A percentile compares a stretch with the other conserved stretches of the same genome.
phyloP scores from a whole-genome alignment of 495 filamentous ascomycete species.

The Aspergillus biplanus region DNA sequence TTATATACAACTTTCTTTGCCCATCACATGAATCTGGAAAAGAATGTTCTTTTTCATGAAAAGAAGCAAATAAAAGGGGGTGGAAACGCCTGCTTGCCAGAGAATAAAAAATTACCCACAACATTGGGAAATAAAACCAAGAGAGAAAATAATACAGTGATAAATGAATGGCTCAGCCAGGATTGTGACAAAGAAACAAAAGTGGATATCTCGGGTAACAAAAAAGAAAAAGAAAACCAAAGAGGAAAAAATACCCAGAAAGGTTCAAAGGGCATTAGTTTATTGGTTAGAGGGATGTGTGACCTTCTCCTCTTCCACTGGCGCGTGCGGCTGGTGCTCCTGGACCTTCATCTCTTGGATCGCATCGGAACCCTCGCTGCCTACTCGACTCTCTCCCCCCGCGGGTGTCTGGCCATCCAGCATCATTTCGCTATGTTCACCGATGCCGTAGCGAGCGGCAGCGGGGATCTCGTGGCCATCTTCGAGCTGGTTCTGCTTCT shows the following conservation, averaged over 20 bases:
- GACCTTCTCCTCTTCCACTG: conserved; percentile 34
- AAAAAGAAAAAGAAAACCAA: conserved; percentile 18
- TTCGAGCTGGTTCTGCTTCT: conserved; percentile 65
- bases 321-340: conserved; percentile 29
- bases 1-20: neutral
- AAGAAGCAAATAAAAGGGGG: conserved; percentile 12
- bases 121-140: conserved; percentile 10
- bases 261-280: neutral
- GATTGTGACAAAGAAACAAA: conserved; percentile 15
- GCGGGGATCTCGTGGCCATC: conserved; percentile 67
- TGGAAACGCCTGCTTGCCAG: conserved; percentile 18
- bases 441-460: conserved; percentile 79
- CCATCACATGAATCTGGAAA: neutral
- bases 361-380: conserved; percentile 37
- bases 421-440: conserved; percentile 75
- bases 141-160: conserved; percentile 16
- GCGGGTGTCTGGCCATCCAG: conserved; percentile 61
- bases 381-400: conserved; percentile 45
- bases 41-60: neutral
- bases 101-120: neutral
- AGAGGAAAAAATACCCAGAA: conserved; percentile 1
- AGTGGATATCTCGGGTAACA: conserved; percentile 29
- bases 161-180: conserved; percentile 27
- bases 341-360: conserved; percentile 45
- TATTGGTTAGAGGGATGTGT: conserved; percentile 7